These are phyloP conservation scores for Talaromyces adpressus DNA, from an alignment of 495 filamentous ascomycete genomes.

Conservation along the genomic window DNA sequence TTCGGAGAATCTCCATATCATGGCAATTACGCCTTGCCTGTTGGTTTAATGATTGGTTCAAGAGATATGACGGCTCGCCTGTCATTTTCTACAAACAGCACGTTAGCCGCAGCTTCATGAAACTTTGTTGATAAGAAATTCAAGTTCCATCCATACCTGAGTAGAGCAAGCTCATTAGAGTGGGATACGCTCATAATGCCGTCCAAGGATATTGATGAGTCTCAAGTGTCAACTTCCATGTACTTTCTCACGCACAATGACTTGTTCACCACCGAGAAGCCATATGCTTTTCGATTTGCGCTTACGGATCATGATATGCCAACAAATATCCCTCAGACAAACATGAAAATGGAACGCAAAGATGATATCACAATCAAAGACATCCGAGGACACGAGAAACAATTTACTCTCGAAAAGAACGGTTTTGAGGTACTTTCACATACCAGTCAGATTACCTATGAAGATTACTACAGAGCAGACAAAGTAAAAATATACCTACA, in stretches of 20 bases:
- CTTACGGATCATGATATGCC: neutral
- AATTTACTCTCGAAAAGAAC: neutral
- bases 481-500: slow-evolving; percentile 5
- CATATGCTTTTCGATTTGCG: neutral
- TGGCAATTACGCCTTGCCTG: neutral
- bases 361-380: neutral
- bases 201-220: neutral
- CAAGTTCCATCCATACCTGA: neutral
- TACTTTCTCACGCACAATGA: neutral
- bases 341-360: neutral
- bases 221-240: neutral
- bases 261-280: neutral
- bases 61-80: no score
- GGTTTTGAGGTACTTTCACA: neutral
- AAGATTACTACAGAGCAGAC: slow-evolving; percentile 5
- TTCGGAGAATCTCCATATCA: neutral
- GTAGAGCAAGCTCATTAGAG: neutral
- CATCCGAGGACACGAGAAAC: slow-evolving; percentile 1
- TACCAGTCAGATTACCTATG: neutral
- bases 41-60: neutral
- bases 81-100: neutral
- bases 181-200: neutral
- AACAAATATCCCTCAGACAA: neutral
- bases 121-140: neutral
- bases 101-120: neutral